Conservation (phyloP, 2,329 filamentous ascomycete species). For the Pleomassaria siparia region DNA sequence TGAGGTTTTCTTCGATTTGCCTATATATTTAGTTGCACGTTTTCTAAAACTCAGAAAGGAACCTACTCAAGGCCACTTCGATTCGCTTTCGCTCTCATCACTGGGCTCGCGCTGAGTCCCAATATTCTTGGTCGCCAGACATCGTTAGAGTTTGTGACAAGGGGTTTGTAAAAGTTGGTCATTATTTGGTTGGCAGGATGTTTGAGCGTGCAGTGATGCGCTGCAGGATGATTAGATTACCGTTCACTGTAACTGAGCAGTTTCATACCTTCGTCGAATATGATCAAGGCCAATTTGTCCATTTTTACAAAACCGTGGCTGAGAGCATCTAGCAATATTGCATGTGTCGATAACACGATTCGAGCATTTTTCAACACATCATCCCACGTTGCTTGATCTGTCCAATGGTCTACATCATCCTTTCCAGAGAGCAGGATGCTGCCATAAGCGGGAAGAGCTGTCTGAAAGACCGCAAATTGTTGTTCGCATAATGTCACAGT, state of each 20-base stretch:
- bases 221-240: constrained; percentile 44
- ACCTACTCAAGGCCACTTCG: constrained; percentile 53
- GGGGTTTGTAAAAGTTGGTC: constrained; percentile 66
- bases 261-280: constrained; percentile 77
- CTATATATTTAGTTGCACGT: constrained; percentile 31
- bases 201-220: constrained; percentile 70
- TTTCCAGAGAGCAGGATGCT: constrained; percentile 66
- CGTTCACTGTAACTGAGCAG: background rate
- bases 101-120: constrained; percentile 79
- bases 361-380: constrained; percentile 63
- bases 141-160: constrained; percentile 37
- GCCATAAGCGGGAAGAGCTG: constrained; percentile 51
- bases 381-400: constrained; percentile 66
- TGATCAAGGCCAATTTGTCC: constrained; percentile 63
- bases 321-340: constrained; percentile 73
- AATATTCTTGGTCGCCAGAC: constrained; percentile 64
- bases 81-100: constrained; percentile 60
- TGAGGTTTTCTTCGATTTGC: constrained; percentile 67
- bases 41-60: background rate
- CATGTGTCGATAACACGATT: constrained; percentile 77
- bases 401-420: constrained; percentile 75
- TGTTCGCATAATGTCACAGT: constrained; percentile 40
- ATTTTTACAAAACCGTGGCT: constrained; percentile 73
- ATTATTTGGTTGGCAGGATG: constrained; percentile 72
- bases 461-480: constrained; percentile 41